Base-by-base conservation (phyloP, 2,329 filamentous ascomycete species). In the Hortaea werneckii region DNA sequence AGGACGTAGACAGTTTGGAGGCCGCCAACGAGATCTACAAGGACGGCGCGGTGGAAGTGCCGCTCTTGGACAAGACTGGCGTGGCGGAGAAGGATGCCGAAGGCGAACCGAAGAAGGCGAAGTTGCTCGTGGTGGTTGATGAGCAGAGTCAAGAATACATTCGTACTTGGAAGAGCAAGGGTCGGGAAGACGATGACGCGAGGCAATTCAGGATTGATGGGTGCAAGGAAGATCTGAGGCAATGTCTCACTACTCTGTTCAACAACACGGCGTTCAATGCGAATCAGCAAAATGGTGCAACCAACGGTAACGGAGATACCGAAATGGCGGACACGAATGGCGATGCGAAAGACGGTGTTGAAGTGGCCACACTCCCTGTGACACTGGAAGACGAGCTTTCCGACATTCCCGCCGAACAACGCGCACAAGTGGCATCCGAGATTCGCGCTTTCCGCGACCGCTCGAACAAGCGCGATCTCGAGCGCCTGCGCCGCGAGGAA, bases 341-440 rank as follows among this genome's bases (percentile, higher is more conserved):
- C 10, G 84, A 88, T 51, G 72, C 68, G 3, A 78, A 83, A 46
- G 83, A 80, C 13, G 67, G 68, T 37, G 81, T 87, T 5, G 88
- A 95, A 65, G 83, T 95, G 35, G 83, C 94, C 53, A 95, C 89
- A 47, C 94, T 96, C 48, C 83, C 88, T 4, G 75, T 95, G 29
- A 81, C 83, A 1, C 58, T 64, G 8, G 92, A 98, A 52, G 94
- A 98, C 60, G 92, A 98, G 60, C 74, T 98, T 39, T 83, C 89
- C 13, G 92, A 98, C 58, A 95, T 98, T 41, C 92, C 92, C 0
- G 83, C 87, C 1, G 92, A 96, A 62, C 94, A 95, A 87, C 82
- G 92, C 26, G 92, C 94, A 62, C 89, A 87, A 0, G 92, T 98
- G 11, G 87, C 92, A 0, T 83, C 83, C 47, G 94, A 98, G 64